Base-by-base conservation (phyloP, 129 eudicot species). In the Flaveria trinervia region DNA sequence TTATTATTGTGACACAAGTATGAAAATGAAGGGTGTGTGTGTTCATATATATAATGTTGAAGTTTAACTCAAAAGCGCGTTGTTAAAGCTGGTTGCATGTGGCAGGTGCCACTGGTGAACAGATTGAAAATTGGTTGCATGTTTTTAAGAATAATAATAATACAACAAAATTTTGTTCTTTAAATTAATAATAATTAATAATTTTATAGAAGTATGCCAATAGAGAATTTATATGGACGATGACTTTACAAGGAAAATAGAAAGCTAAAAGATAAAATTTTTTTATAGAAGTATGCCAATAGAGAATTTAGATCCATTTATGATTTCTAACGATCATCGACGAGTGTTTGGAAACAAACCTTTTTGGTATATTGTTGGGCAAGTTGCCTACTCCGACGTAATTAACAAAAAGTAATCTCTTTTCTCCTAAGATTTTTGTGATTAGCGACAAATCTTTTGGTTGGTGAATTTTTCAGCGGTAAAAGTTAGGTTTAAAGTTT, bases 1-100 rank as follows among this genome's bases (percentile, higher is more conserved):
- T 50, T 14, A n/a, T 9, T 41, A 11, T 44, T 55, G 39, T 55
- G 68, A 69, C 11, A n/a, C 59, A 44, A 71, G 55, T 55, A 52
- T 67, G 61, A 2, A 9, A 36, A 56, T 52, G 68, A 20, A 15
- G 57, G 10, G 26, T 43, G 18, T 17, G 1, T 9, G 45, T 80
- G 45, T 80, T 6, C 5, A 28, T 28, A 72, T 80, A 73, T 73
- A 80, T 80, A 80, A 73, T 55, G 79, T 65, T n/a, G 30, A 44
- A 61, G 41, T 36, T 36, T 5, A 61, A 75, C 48, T 45, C 3
- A 73, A 80, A 65, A 73, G 75, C 83, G 79, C 83, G 79, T 80
- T 43, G 78, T 39, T 66, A 74, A 51, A 73, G 74, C 69, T 72
- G 74, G 74, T 66, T 80, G 79, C 79, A 80, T 73, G 79, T 73